phyloP scores from a whole-genome alignment of 441 rosid genomes.

The Euphorbia schlechtendalii region DNA sequence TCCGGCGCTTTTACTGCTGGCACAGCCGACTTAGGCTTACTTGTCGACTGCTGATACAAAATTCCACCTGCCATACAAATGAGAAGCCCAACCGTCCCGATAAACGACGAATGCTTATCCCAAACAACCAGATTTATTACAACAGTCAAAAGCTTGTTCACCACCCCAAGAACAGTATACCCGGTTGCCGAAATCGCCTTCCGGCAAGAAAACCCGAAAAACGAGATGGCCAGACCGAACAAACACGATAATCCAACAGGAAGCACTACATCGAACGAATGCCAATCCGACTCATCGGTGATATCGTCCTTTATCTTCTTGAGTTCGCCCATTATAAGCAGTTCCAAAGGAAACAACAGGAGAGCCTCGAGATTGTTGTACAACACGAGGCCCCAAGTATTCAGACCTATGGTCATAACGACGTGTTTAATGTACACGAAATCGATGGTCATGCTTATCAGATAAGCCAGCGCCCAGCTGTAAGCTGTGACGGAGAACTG shows the following conservation, averaged over 20 bases:
- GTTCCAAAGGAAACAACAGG: conserved; percentile 78
- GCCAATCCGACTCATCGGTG: conserved; percentile 58
- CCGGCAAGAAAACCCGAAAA: conserved; percentile 95
- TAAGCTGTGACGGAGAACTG: conserved; percentile 84
- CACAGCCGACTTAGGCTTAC: conserved; percentile 46
- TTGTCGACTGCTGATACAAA: conserved; percentile 80
- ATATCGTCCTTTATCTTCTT: conserved; percentile 85
- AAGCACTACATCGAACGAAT: conserved; percentile 55
- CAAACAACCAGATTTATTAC: conserved; percentile 79
- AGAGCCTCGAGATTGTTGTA: conserved; percentile 95
- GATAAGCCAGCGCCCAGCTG: conserved; percentile 85
- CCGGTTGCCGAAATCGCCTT: conserved; percentile 94
- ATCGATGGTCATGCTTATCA: conserved; percentile 84
- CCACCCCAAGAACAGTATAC: conserved; percentile 90
- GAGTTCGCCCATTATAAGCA: conserved; percentile 90
- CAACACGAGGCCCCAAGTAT: conserved; percentile 91
- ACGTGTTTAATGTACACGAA: conserved; percentile 97
- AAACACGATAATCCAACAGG: conserved; percentile 76
- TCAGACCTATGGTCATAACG: conserved; percentile 88
- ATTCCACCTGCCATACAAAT: conserved; percentile 90
- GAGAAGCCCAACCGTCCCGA: conserved; percentile 80
- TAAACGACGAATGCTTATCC: conserved; percentile 83
- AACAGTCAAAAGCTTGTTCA: conserved; percentile 84
- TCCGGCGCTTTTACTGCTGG: conserved; percentile 33
- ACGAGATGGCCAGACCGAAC: conserved; percentile 83